Percentiles rank a stretch among this genome's conserved stretches.
phyloP scores from a whole-genome alignment of 1,284 basidiomycete species.

The Ganoderma multipileum region DNA sequence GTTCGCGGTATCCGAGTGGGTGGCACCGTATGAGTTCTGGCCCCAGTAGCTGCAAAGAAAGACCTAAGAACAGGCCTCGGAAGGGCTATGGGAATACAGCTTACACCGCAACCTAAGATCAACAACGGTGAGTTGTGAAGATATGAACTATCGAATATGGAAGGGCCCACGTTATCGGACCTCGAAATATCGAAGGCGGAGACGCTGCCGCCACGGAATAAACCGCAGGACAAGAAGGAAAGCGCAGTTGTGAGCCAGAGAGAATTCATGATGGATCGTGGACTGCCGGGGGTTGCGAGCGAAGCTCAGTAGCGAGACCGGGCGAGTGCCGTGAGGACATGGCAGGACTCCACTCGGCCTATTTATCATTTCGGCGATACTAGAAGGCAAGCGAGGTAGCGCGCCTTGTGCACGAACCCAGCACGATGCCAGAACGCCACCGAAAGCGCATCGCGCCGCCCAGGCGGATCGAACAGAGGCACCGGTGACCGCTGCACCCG shows the following conservation, averaged over 20 bases:
- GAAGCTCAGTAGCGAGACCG: neutral
- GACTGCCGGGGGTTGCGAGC: neutral
- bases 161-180: slow-evolving; percentile 37
- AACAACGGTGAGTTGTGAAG: neutral
- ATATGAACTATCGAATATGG: neutral
- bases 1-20: slow-evolving; percentile 50
- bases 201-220: slow-evolving; percentile 12
- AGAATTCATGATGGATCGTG: slow-evolving; percentile 15
- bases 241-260: slow-evolving; percentile 25
- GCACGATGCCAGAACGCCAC: neutral
- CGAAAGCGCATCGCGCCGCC: neutral
- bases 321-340: neutral
- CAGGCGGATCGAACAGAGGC: slow-evolving; percentile 1
- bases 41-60: slow-evolving; percentile 46
- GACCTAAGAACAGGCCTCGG: slow-evolving; percentile 1
- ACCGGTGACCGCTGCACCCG: slow-evolving; percentile 3
- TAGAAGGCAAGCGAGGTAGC: neutral
- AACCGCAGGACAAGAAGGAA: slow-evolving; percentile 20
- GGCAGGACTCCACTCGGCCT: neutral
- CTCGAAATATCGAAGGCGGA: slow-evolving; percentile 36
- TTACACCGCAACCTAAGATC: slow-evolving; percentile 7
- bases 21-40: slow-evolving; percentile 65
- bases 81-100: neutral
- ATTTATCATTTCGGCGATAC: neutral
- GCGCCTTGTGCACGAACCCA: neutral